Evolutionary conservation across 1,284 basidiomycete species (phyloP).

Genomic region (Ganoderma multipileum): DNA sequence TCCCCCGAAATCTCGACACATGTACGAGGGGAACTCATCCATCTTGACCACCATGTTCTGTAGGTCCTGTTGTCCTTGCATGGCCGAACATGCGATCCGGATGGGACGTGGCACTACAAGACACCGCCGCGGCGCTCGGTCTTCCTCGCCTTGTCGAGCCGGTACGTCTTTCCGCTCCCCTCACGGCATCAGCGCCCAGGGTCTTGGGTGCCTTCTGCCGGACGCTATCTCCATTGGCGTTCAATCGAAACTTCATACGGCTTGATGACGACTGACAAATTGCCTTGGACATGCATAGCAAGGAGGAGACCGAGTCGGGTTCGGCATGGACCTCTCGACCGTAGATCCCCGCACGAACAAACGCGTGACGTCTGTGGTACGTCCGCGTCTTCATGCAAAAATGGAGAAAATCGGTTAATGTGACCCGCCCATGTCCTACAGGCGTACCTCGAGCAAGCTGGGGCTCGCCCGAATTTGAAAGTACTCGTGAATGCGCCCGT

Average conservation of each 20-base stretch:
- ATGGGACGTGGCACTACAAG: conserved; percentile 8
- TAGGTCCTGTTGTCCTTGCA: conserved; percentile 10
- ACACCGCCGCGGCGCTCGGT: conserved; percentile 11
- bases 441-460: conserved; percentile 29
- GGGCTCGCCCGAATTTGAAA: conserved; percentile 27
- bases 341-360: conserved; percentile 15
- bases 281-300: conserved; percentile 4
- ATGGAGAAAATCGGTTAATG: background rate
- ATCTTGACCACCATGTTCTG: background rate
- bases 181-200: background rate
- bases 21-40: background rate
- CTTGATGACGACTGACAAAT: no score
- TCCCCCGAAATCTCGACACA: background rate
- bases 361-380: conserved; percentile 12
- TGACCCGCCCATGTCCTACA: background rate
- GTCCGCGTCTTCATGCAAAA: no score
- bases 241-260: no score
- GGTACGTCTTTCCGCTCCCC: background rate
- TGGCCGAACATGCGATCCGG: conserved; percentile 11
- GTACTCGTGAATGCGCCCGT: conserved; percentile 32
- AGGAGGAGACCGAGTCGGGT: conserved; percentile 3
- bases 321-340: conserved; percentile 13
- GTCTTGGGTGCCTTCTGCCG: no score
- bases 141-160: conserved; percentile 4
- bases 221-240: background rate